A percentile compares a stretch with the other conserved stretches of the same genome.
phyloP scores from a whole-genome alignment of 805 yeast genomes.

The Dipodascopsis tothii region DNA sequence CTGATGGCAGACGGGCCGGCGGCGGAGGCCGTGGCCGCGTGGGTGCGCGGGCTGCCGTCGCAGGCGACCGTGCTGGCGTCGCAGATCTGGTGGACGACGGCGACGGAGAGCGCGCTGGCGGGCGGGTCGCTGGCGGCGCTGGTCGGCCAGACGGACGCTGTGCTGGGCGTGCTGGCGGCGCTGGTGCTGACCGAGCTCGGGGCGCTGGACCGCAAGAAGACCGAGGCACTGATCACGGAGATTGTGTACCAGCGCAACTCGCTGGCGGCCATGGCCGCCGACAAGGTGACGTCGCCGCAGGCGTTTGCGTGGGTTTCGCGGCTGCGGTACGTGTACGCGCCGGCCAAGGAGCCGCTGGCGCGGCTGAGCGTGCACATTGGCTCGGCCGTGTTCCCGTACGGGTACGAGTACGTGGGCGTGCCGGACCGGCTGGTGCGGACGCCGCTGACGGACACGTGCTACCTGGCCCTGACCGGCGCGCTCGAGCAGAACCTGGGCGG shows the following conservation, averaged over 20 bases:
- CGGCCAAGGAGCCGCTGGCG: not conserved
- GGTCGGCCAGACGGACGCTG: conserved; percentile 1
- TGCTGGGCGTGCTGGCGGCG: conserved; percentile 31
- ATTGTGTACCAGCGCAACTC: conserved; percentile 51
- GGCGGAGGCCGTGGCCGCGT: conserved; percentile 23
- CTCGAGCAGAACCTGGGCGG: conserved; percentile 73
- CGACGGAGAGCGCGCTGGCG: conserved; percentile 5
- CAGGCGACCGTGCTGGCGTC: conserved; percentile 51
- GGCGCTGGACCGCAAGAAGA: conserved; percentile 36
- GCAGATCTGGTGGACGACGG: conserved; percentile 51
- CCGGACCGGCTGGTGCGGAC: conserved; percentile 70
- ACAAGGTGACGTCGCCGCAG: conserved; percentile 10
- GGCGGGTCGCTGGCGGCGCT: not conserved
- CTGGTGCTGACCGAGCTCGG: conserved; percentile 30
- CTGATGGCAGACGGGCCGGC: conserved; percentile 17
- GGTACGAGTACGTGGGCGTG: conserved; percentile 75
- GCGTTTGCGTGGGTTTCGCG: conserved; percentile 45
- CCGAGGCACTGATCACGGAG: conserved; percentile 62
- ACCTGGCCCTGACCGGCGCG: conserved; percentile 65
- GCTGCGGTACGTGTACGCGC: conserved; percentile 42
- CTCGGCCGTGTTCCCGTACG: conserved; percentile 49
- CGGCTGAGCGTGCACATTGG: conserved; percentile 44
- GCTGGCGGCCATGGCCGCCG: conserved; percentile 22
- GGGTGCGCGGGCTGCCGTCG: conserved; percentile 42
- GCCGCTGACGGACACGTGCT: conserved; percentile 58